Evolutionary conservation across 495 filamentous ascomycete genomes (phyloP), one percentile per base, ranked within the genome.

Genomic region (Neurospora sp.): DNA sequence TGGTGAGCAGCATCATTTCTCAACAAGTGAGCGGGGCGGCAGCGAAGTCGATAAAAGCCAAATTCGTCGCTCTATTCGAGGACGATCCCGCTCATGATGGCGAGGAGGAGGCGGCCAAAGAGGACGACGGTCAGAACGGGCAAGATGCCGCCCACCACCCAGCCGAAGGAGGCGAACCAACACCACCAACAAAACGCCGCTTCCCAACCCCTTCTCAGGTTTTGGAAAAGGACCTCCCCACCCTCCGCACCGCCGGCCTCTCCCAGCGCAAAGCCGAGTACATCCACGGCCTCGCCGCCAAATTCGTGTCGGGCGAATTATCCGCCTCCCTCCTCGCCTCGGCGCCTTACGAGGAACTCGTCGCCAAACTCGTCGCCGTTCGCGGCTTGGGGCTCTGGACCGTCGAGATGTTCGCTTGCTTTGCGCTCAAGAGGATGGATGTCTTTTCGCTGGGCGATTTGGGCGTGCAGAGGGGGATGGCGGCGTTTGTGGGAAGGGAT

Each of bases 331-430:
- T 94, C 84, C 85, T 99, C 20, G 85, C 90, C 42, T 85, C 87
- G 40, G 94, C 93, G 8, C 87, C 88, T 53, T 93, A 99, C 82
- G 94, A 96, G 69, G 94, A 97, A 76, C 83, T 99, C 14, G 79
- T 98, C 40, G 87, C 91, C 82, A 91, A 86, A 77, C 82, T 99
- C 73, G 91, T 88, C n/a, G 91, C 92, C 22, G 94, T 99, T 40
- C 85, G 94, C 41, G 96, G 96, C 4, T 81, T 99, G 69, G 96
- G 96, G 3, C 85, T 83, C 74, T 98, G 96, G 96, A 93, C 90
- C 70, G 96, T 95, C 27, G 94, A 97, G 85, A 98, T 98, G 95
- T 99, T 99, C 83, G 91, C 94, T 73, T 92, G 91, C 78, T 98
- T 98, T 81, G 91, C 87, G 12, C 82, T 98, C 61, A 97, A 97